These are phyloP conservation scores for Fusarium palustre DNA, from an alignment of 2,329 filamentous ascomycete species.

Conservation along the genomic window DNA sequence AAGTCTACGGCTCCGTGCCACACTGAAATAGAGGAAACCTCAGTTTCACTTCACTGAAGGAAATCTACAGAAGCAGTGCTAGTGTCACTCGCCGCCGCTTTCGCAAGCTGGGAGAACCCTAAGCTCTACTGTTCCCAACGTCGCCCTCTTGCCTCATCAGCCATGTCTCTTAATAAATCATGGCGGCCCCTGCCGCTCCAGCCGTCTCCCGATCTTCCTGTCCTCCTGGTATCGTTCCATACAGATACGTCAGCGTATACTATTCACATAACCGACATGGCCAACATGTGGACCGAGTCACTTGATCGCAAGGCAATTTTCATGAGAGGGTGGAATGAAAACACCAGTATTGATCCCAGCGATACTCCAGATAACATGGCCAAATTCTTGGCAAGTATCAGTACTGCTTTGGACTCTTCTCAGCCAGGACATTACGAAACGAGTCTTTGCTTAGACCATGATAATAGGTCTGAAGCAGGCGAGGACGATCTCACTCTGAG, in stretches of 20 bases:
- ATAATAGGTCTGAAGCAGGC: conserved; percentile 49
- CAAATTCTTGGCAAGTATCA: conserved; percentile 74
- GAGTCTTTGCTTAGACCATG: conserved; percentile 57
- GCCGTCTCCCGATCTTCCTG: conserved; percentile 61
- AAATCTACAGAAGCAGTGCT: neutral
- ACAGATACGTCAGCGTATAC: conserved; percentile 70
- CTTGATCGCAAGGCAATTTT: conserved; percentile 72
- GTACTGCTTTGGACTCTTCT: conserved; percentile 62
- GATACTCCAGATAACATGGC: conserved; percentile 75
- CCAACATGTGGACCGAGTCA: conserved; percentile 77
- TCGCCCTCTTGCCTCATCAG: neutral
- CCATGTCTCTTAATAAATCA: conserved; percentile 51
- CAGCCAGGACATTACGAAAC: conserved; percentile 58
- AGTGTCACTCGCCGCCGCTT: neutral
- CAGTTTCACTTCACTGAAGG: neutral
- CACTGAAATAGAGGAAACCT: neutral
- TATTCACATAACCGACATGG: conserved; percentile 77
- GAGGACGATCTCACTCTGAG: conserved; percentile 62
- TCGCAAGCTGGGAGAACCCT: neutral
- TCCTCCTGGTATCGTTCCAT: conserved; percentile 71
- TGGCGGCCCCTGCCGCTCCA: conserved; percentile 64
- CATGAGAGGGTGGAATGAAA: conserved; percentile 69
- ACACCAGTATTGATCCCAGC: conserved; percentile 79
- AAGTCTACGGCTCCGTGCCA: neutral
- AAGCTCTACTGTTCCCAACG: neutral